Base-by-base conservation (phyloP, 352 stramenopile genomes). In the Phytophthora citrophthora region DNA sequence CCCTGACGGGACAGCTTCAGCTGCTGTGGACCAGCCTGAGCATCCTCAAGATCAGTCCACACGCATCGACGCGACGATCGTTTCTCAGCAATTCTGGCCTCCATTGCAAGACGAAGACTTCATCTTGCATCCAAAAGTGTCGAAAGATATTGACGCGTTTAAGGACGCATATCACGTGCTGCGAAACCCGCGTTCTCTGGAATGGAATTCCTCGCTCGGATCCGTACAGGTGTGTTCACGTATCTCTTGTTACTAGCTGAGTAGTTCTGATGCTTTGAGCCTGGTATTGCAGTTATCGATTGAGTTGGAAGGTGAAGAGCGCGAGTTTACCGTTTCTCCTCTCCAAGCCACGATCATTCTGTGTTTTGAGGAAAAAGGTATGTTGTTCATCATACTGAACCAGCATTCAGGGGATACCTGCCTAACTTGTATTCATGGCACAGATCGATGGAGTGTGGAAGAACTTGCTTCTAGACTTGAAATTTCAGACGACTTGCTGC, bases 41-140 rank as follows among this genome's bases (percentile, higher is more conserved):
- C 6, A 18, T 20, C 1, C 15, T 40, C 20, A 10, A 27, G 13
- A 47, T 48, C 39, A 47, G 18, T 43, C 29, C 4, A 44, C 70
- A 12, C 36, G 49, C 2, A 61, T 98, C 5, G 94, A 99, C 67
- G 93, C 91, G 26, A 97, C 94, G 5, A 98, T 99, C 60, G 84
- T 99, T 36, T 99, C 95, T 5, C 87, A 98, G 54, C 96, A 99
- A 34, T 99, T 99, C 76, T 99, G 97, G 97, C 97, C 97, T 23
- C 80, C 93, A n/a, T 79, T 99, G 18, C 92, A 98, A 67, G 89
- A 83, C 4, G 92, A 99, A 45, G 82, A 95, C 15, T 90, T 99
- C 59, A 83, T 81, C 34, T 74, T 98, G 32, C 96, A 99, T 68
- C 83, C 93, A 8, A 75, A 70, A 32, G 78, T 98, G 0, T 68